Base-by-base conservation (phyloP, 1,139 yeast genomes). In the Lodderomyces elongisporus region DNA sequence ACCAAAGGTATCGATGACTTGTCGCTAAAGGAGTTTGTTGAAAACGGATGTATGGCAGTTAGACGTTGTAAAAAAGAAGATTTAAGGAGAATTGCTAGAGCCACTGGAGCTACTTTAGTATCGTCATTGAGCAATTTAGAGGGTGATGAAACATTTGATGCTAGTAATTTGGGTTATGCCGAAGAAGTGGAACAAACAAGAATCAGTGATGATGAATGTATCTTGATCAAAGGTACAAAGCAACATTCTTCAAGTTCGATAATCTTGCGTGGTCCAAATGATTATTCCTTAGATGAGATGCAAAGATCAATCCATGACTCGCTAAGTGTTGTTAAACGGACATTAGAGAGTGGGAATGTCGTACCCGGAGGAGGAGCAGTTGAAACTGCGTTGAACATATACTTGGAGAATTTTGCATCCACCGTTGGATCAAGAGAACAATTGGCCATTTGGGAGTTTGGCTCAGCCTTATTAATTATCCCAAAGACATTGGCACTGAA, bases 321-420 rank as follows among this genome's bases (percentile, higher is more conserved):
- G 1, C 70, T 93, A 47, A 81, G 89, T 30, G 98, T 91, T 25
- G 96, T 93, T 30, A 93, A 93, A 67, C 80, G 98, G 58, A 88
- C 98, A 13, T 74, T 93, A 47, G 99, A 93, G 62, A 79, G 93
- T 52, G 97, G 97, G 12, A 65, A 75, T 46, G 93, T 93, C 38
- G 98, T 93, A 7, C 97, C 98, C 30, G 99, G 99, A 38, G 99
- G 98, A 44, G 99, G 99, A 43, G 96, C 97, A 15, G 98, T 91
- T 31, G 99, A 93, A 65, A 74, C 96, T 30, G 96, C 98, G 8
- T 74, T 93, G 49, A 89, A 88, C 65, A 88, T 93, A 39, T 93
- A 87, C 58, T 72, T 93, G 56, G 98, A 93, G 61, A 91, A 87
- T 58, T 91, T 93, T 60, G 98, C 98, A 29, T 91, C 98, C 7